These are phyloP conservation scores for Vigna mungo DNA, from an alignment of 306 rosid genomes.

Conservation along the genomic window DNA sequence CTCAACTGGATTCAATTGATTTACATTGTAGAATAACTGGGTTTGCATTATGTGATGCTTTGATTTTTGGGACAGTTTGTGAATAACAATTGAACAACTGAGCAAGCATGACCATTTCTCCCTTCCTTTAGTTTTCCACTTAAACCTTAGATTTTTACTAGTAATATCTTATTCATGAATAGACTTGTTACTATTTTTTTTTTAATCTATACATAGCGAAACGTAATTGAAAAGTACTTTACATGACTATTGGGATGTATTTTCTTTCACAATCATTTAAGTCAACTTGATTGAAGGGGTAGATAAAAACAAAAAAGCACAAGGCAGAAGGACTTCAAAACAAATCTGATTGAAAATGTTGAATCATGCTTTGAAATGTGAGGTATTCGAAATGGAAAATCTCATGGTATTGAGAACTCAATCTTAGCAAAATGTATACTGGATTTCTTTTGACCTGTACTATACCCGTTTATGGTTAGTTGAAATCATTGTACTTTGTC, in stretches of 20 bases:
- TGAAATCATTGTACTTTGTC: slow-evolving; percentile 45
- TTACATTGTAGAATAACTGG: slow-evolving; percentile 29
- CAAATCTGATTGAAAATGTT: slow-evolving; percentile 24
- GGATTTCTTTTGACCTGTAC: background rate
- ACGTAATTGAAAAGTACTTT: background rate
- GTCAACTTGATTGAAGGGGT: slow-evolving; percentile 6
- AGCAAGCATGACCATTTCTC: background rate
- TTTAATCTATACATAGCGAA: background rate
- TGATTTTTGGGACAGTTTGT: background rate
- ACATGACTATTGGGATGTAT: slow-evolving; percentile 5
- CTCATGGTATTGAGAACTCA: slow-evolving; percentile 20
- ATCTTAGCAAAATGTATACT: background rate
- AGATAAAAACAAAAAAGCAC: background rate
- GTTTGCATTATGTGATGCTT: background rate
- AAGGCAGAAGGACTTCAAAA: background rate
- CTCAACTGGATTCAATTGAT: slow-evolving; percentile 22
- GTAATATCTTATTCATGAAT: slow-evolving; percentile 15
- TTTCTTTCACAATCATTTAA: background rate
- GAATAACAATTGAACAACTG: slow-evolving; percentile 13
- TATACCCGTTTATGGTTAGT: slow-evolving; percentile 26
- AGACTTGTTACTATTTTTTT: slow-evolving; percentile 19
- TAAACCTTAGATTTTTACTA: slow-evolving; percentile 15
- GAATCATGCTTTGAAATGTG: slow-evolving; percentile 18
- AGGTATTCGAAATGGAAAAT: slow-evolving; percentile 15
- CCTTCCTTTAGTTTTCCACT: slow-evolving; percentile 23